phyloP scores from a whole-genome alignment of 805 yeast species.

The Yamadazyma insecticola region DNA sequence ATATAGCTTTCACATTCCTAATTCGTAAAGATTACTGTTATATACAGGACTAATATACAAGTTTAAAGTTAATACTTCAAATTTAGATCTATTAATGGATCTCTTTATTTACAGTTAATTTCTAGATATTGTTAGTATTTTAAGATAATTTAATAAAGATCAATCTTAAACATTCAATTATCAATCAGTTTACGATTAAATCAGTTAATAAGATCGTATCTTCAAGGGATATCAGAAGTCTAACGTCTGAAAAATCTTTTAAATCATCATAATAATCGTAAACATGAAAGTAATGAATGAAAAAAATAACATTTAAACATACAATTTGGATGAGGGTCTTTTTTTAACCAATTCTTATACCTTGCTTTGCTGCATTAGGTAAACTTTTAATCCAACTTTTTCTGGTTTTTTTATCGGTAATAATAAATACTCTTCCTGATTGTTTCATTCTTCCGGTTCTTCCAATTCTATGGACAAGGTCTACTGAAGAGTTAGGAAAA shows the following conservation, averaged over 20 bases:
- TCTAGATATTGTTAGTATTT: too few relatives aligned
- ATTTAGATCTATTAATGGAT: too few relatives aligned
- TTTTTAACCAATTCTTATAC: slow-evolving; percentile 11
- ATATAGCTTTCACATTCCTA: too few relatives aligned
- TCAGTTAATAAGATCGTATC: slow-evolving; percentile 10
- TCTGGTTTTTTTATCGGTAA: slow-evolving; percentile 63
- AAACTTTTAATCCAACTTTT: slow-evolving; percentile 81
- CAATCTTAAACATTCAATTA: too few relatives aligned
- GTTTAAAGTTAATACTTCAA: too few relatives aligned
- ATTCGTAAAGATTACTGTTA: too few relatives aligned
- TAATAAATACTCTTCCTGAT: slow-evolving; percentile 80
- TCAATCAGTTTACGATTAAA: too few relatives aligned
- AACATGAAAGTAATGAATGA: too few relatives aligned
- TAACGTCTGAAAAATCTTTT: slow-evolving; percentile 12
- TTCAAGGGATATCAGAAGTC: slow-evolving; percentile 14
- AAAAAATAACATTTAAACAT: slow-evolving; percentile 5
- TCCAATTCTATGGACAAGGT: slow-evolving; percentile 86
- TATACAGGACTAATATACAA: too few relatives aligned
- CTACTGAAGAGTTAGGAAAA: slow-evolving; percentile 79
- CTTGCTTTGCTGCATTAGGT: slow-evolving; percentile 50
- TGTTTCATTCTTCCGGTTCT: slow-evolving; percentile 92
- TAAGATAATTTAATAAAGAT: too few relatives aligned
- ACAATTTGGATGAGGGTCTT: slow-evolving; percentile 1
- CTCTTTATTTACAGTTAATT: too few relatives aligned
- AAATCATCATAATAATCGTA: slow-evolving; percentile 7